Evolutionary conservation across 352 stramenopile species (phyloP), one percentile per base, ranked within the genome.

Genomic region (Globisporangium echinulatum): DNA sequence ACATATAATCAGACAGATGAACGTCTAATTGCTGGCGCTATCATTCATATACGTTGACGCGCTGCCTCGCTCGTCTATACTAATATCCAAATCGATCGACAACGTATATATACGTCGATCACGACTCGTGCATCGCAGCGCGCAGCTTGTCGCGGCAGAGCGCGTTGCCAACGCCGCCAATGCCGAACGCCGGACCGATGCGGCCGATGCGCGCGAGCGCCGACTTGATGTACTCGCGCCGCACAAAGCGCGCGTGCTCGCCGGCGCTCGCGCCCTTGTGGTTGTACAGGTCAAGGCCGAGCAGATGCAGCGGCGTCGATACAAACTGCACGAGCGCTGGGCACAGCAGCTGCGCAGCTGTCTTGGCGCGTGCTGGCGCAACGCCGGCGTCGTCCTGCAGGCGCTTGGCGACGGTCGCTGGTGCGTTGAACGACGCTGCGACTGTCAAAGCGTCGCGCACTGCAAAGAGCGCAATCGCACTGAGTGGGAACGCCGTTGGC

Each of bases 221-320:
- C 6, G 88, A 96, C 65, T 92, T 93, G 60, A 88, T 4, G 63
- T 96, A 97, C 66, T 96, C 87, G 39, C 80, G 77, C 58, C 73
- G 62, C 5, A 97, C 56, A 57, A 97, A 95, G 6, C 42, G 56
- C 54, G 76, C 49, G 47, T 80, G 82, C 47, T 75, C 60, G 3
- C 58, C 33, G 5, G 68, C 43, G 9, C 37, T 58, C n/a, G 68
- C 70, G 13, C 61, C 61, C 39, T 75, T 70, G 68, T 80, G 79
- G 77, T 97, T 97, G 81, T 96, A 96, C 52, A 97, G 55, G 58
- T 97, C 89, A 11, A 97, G 69, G 11, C 87, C 88, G 1, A 96
- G 62, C 50, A 97, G 66, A 61, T 97, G 89, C 61, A 97, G 70
- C 43, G 89, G 89, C 53, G 89, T 97, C 13, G 87, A 96, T 43